These are phyloP conservation scores for Trametes punicea DNA, from an alignment of 768 basidiomycete genomes.

Conservation along the genomic window DNA sequence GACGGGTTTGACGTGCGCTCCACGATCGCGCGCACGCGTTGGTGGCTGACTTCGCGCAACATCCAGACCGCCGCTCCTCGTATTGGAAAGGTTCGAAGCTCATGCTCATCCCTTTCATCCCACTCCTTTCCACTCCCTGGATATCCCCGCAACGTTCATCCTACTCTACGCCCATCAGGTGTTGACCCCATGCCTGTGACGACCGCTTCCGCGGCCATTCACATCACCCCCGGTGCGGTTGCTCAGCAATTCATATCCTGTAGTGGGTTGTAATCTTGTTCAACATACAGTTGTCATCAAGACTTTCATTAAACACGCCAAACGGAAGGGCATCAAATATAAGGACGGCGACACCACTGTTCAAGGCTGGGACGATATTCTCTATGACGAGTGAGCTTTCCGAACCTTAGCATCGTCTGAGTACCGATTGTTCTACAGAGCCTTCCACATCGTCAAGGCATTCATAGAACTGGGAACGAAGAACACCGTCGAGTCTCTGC, in stretches of 20 bases:
- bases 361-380: conserved; percentile 55
- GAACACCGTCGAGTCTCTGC: conserved; percentile 71
- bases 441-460: conserved; percentile 69
- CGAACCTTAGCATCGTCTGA: neutral
- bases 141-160: neutral
- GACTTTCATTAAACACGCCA: conserved; percentile 48
- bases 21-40: conserved; percentile 14
- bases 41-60: conserved; percentile 11
- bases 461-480: conserved; percentile 64
- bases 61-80: neutral
- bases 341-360: conserved; percentile 34
- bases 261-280: neutral
- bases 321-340: conserved; percentile 39
- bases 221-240: conserved; percentile 50
- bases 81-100: neutral
- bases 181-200: conserved; percentile 45
- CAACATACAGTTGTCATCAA: conserved; percentile 46
- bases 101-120: neutral
- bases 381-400: conserved; percentile 61
- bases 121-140: neutral
- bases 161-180: conserved; percentile 1
- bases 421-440: conserved; percentile 33
- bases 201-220: conserved; percentile 49
- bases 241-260: neutral
- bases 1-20: conserved; percentile 8